phyloP scores from a whole-genome alignment of 345 rosid species.

The Mangifera indica region DNA sequence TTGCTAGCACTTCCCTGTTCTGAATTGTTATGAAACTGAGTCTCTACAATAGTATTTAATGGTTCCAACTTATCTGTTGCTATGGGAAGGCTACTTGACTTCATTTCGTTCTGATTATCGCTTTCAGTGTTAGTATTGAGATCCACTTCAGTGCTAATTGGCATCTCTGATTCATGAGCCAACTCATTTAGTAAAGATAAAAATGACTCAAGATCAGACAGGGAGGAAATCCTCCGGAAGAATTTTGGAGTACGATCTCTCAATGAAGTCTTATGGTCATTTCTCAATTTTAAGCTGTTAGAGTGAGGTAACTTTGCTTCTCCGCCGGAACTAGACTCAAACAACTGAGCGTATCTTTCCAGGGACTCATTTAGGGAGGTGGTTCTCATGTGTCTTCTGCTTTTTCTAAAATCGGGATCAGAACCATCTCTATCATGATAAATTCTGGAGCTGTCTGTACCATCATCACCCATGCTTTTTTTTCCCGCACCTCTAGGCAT shows the following conservation, averaged over 20 bases:
- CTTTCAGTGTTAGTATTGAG: not conserved
- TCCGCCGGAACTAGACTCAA: slow-evolving; percentile 38
- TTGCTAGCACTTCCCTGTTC: slow-evolving; percentile 14
- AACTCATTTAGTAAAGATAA: slow-evolving; percentile 49
- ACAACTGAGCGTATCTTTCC: slow-evolving; percentile 55
- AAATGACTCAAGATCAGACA: slow-evolving; percentile 71
- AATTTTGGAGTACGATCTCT: slow-evolving; percentile 35
- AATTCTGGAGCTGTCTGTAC: slow-evolving; percentile 15
- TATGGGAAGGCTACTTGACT: slow-evolving; percentile 13
- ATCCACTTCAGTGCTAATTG: slow-evolving; percentile 15
- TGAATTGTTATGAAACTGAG: slow-evolving; percentile 18
- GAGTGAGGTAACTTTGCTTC: slow-evolving; percentile 47
- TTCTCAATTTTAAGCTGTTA: slow-evolving; percentile 56
- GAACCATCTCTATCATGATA: slow-evolving; percentile 16
- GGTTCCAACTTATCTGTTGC: slow-evolving; percentile 27
- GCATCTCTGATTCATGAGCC: slow-evolving; percentile 33
- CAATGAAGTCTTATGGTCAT: slow-evolving; percentile 39
- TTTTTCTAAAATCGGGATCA: slow-evolving; percentile 21
- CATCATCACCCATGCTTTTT: slow-evolving; percentile 16
- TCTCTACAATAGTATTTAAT: slow-evolving; percentile 29
- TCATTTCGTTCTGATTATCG: slow-evolving; percentile 4
- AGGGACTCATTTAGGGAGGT: slow-evolving; percentile 51
- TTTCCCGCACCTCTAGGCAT: slow-evolving; percentile 9
- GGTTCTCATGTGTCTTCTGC: slow-evolving; percentile 22
- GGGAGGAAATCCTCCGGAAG: slow-evolving; percentile 70